Percentiles rank a stretch among this genome's conserved stretches.
phyloP scores from a whole-genome alignment of 2,329 filamentous ascomycete species.

The Penicillium nordicum region DNA sequence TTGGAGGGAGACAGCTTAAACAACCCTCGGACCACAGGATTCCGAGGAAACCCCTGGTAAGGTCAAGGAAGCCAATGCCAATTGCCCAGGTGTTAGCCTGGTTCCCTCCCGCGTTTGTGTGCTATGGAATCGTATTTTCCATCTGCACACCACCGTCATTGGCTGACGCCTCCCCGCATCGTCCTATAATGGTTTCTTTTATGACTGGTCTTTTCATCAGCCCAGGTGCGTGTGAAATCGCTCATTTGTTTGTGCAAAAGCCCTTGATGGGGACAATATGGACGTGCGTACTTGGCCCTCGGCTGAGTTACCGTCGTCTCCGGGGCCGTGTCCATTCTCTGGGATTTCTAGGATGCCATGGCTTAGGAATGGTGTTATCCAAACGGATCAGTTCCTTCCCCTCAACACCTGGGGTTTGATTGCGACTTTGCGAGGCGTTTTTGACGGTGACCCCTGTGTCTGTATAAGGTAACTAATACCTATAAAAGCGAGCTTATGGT shows the following conservation, averaged over 20 bases:
- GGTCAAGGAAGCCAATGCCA: background rate
- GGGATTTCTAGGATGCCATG: background rate
- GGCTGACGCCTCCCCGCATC: background rate
- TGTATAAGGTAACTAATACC: background rate
- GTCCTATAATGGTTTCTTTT: background rate
- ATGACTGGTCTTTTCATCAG: background rate
- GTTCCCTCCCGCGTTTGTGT: background rate
- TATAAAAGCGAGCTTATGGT: background rate
- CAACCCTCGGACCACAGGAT: background rate
- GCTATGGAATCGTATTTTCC: background rate
- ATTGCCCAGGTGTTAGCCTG: background rate
- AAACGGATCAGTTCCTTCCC: background rate
- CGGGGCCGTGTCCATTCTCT: background rate
- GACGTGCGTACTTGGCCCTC: background rate
- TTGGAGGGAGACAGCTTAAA: background rate
- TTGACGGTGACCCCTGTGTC: background rate
- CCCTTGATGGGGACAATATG: background rate
- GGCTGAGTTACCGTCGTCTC: background rate
- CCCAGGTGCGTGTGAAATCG: background rate
- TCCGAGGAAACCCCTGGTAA: background rate
- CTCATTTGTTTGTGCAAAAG: background rate
- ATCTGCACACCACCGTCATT: constrained; percentile 1
- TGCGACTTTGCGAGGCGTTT: background rate
- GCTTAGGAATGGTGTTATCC: background rate
- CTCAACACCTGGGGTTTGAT: background rate